Conservation (phyloP, 73 alveolate species). For the Breviolum minutum region DNA sequence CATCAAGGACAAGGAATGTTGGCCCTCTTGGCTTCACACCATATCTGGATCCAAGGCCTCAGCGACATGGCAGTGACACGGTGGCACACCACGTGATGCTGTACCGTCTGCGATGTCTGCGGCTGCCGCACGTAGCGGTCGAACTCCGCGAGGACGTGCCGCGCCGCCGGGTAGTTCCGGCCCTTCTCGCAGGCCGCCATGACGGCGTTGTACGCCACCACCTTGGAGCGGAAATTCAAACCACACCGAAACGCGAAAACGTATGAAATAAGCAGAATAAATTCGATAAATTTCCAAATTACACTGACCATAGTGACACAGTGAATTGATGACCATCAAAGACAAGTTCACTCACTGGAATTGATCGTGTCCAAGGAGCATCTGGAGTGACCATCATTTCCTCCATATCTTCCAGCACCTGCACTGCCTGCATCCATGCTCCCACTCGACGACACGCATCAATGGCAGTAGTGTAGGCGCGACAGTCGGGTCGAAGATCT, state of each 20-base stretch:
- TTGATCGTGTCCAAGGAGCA: not conserved
- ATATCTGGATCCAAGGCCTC: slow-evolving; percentile 7
- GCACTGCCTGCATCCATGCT: slow-evolving; percentile 81
- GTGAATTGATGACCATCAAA: not conserved
- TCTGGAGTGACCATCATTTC: slow-evolving; percentile 48
- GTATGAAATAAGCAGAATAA: too few species aligned
- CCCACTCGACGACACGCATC: slow-evolving; percentile 53
- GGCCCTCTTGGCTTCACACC: not conserved
- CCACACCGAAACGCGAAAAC: too few species aligned
- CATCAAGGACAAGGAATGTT: too few species aligned
- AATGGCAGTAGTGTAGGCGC: slow-evolving; percentile 61
- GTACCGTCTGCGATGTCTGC: too few species aligned
- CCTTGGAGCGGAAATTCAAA: too few species aligned
- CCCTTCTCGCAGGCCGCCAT: slow-evolving; percentile 93
- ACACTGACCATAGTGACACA: too few species aligned
- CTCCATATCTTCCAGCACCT: slow-evolving; percentile 62
- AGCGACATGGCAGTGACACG: too few species aligned
- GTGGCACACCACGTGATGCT: too few species aligned
- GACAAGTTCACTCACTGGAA: not conserved
- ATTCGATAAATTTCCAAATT: too few species aligned
- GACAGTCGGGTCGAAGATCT: slow-evolving; percentile 14
- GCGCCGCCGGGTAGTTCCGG: slow-evolving; percentile 62
- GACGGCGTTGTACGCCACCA: slow-evolving; percentile 77
- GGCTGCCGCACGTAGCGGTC: slow-evolving; percentile 22
- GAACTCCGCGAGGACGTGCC: slow-evolving; percentile 23